Conservation (phyloP, 306 rosid species). For the Malus sieversii region DNA sequence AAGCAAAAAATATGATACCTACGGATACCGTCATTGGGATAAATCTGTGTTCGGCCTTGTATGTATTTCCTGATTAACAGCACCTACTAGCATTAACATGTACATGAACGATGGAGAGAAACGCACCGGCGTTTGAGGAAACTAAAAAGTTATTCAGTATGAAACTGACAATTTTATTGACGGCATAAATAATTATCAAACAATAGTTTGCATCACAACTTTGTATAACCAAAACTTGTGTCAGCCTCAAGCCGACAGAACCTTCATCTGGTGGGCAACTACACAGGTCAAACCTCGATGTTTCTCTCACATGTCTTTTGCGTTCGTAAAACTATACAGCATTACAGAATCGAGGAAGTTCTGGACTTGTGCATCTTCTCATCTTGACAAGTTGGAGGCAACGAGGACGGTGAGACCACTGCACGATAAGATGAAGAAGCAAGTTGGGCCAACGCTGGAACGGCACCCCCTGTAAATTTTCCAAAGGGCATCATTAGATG, state of each 20-base stretch:
- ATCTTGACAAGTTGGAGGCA: conserved; percentile 43
- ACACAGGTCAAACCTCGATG: neutral
- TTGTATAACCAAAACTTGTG: neutral
- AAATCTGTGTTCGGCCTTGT: neutral
- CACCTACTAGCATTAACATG: neutral
- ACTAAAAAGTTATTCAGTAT: neutral
- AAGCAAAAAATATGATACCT: neutral
- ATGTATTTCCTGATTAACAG: neutral
- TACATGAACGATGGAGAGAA: neutral
- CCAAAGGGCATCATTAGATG: neutral
- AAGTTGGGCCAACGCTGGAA: conserved; percentile 78
- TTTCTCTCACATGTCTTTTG: neutral
- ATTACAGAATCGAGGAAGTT: conserved; percentile 53
- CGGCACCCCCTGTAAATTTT: conserved; percentile 64
- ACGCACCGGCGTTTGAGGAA: neutral
- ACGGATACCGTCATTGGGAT: neutral
- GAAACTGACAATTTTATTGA: neutral
- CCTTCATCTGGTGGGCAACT: neutral
- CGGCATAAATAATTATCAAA: neutral
- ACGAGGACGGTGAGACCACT: conserved; percentile 33
- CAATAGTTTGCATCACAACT: neutral
- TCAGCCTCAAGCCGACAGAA: neutral
- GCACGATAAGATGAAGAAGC: conserved; percentile 77
- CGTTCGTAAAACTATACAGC: neutral
- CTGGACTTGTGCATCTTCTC: conserved; percentile 62